Base-by-base conservation (phyloP, 371 early-diverging fungal species). In the Lichtheimia corymbifera region DNA sequence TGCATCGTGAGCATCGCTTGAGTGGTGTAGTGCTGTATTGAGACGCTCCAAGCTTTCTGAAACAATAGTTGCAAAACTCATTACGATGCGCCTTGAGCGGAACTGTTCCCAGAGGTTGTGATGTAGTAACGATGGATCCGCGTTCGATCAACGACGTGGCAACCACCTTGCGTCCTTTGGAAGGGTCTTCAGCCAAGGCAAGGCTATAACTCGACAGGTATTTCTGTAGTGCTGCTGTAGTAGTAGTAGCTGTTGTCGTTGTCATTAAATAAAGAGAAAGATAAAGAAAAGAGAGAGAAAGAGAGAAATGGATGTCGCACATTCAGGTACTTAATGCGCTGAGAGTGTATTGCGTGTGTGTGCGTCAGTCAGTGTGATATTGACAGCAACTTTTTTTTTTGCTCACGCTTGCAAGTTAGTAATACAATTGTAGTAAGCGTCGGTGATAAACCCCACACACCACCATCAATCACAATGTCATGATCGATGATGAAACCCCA, bases 1-100 rank as follows among this genome's bases (percentile, higher is more conserved):
- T 74, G 30, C 80, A 80, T n/a, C 68, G 75, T n/a, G 80, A 77
- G 28, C 80, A 80, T 27, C 80, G 70, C 53, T 80, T 76, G 5
- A 74, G 59, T 7, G 72, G 65, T 13, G 58, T 35, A 4, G 50
- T 30, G 49, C 28, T 54, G 28, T 45, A 41, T 47, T 53, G 61
- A 18, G 66, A 53, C 4, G 62, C 50, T 5, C 58, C 54, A 22
- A 71, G 66, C 43, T 69, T 69, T 60, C 72, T 55, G 51, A 76
- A 80, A 42, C 80, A 80, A 27, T 75, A 77, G 41, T 80, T 77
- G 59, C 80, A 80, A 40, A 63, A 66, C 18, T 80, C 80, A 40
- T 66, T 67, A 2, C 58, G 55, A 14, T 62, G 56, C 22, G 73
- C 64, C 47, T 68, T 62, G 40, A 80, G 62, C 27, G 67, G 51